A percentile compares a stretch with the other conserved stretches of the same genome.
These are phyloP conservation scores for Hyaloperonospora brassicae DNA, from an alignment of 352 stramenopile species.

Conservation along the genomic window DNA sequence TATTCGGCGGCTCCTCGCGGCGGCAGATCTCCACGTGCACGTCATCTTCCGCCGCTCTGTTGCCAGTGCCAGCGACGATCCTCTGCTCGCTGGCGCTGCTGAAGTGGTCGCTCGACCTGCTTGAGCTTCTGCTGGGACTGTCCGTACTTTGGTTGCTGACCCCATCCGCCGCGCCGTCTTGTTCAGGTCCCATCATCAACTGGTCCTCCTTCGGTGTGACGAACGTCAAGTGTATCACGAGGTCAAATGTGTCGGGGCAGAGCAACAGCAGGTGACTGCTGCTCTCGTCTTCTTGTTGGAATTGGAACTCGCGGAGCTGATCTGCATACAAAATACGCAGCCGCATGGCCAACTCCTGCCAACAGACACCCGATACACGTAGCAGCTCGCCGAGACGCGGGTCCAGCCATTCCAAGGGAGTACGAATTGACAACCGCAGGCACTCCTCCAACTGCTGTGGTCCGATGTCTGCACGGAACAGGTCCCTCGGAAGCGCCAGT, in stretches of 20 bases:
- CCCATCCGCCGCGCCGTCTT: slow-evolving; percentile 5
- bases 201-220: slow-evolving; percentile 35
- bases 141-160: slow-evolving; percentile 19
- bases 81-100: slow-evolving; percentile 12
- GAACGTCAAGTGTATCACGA: slow-evolving; percentile 84
- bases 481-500: slow-evolving; percentile 40
- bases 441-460: slow-evolving; percentile 81
- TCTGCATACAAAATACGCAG: slow-evolving; percentile 73
- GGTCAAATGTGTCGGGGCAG: slow-evolving; percentile 71
- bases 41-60: slow-evolving; percentile 15
- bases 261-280: slow-evolving; percentile 74
- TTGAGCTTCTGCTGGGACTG: slow-evolving; percentile 18
- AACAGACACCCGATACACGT: slow-evolving; percentile 55
- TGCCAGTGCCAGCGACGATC: slow-evolving; percentile 28
- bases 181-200: slow-evolving; percentile 1
- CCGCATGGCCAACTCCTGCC: slow-evolving; percentile 67
- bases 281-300: slow-evolving; percentile 57
- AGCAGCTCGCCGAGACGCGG: slow-evolving; percentile 63
- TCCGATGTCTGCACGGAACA: slow-evolving; percentile 68
- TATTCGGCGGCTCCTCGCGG: slow-evolving; percentile 69
- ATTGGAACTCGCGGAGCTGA: slow-evolving; percentile 81
- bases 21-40: slow-evolving; percentile 78
- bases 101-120: slow-evolving; percentile 14
- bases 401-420: slow-evolving; percentile 67
- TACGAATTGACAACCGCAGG: slow-evolving; percentile 72